Base-by-base conservation (phyloP, 2,329 filamentous ascomycete genomes). In the Trichoderma koningii region DNA sequence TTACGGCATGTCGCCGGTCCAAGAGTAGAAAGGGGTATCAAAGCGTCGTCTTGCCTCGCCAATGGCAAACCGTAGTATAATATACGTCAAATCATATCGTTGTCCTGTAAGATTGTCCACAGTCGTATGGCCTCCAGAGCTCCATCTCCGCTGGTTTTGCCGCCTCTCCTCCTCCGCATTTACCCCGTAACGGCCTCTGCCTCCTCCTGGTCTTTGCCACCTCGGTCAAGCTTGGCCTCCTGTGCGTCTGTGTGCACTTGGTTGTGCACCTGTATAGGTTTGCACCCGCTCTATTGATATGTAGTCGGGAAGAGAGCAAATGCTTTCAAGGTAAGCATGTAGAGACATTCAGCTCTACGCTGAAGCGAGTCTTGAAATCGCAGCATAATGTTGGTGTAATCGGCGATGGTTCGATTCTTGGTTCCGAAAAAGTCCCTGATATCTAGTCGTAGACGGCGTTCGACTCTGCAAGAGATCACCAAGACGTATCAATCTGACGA, bases 191-290 rank as follows among this genome's bases (percentile, higher is more conserved):
- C 55, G 62, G 41, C 57, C 56, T 55, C 56, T 51, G 19, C 19
- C 7, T 41, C 45, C 50, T 52, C 61, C 48, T 7, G 23, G 14
- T 7, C 19, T 7, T n/a, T 38, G n/a, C 41, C 44, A 38, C 45
- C 26, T 17, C 7, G 7, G 5, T 12, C 51, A 3, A 26, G 28
- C 55, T 57, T 53, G 48, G 7, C 53, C 71, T 57, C 72, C 70
- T 41, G 66, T 61, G 6, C 59, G 52, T 7, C 73, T 70, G 5
- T 38, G 34, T 38, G 34, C 12, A 14, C 34, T 12, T 14, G 34
- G 12, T 14, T 38, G 34, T 38, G 34, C 34, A 38, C 30, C 30
- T 34, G 7, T 10, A 34, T 9, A 3, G 7, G 34, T 4, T 38
- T 14, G 3, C 34, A 5, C 12, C 34, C 14, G 12, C 34, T 5